Conservation (phyloP, 1,284 basidiomycete genomes). For the Sporisorium iseilematis-ciliati region DNA sequence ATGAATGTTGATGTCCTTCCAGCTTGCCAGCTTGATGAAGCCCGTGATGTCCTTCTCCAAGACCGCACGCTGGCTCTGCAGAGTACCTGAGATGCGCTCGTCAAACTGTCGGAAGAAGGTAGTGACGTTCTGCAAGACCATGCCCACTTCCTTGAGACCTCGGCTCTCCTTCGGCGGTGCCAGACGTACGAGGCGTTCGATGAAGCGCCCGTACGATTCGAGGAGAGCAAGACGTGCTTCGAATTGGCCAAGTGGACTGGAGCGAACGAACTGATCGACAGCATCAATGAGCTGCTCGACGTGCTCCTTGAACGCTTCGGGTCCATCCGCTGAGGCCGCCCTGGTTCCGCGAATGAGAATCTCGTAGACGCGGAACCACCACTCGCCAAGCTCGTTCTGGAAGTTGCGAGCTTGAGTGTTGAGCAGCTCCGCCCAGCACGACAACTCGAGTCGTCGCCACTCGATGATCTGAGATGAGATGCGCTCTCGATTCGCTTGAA, state of each 20-base stretch:
- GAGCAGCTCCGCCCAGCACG: slow-evolving; percentile 86
- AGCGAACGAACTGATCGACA: slow-evolving; percentile 82
- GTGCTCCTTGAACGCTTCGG: slow-evolving; percentile 73
- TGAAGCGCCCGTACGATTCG: slow-evolving; percentile 75
- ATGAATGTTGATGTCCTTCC: slow-evolving; percentile 97
- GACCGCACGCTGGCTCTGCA: slow-evolving; percentile 76
- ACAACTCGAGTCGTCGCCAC: slow-evolving; percentile 90
- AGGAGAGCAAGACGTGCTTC: slow-evolving; percentile 79
- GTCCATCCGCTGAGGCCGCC: slow-evolving; percentile 60
- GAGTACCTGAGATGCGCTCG: slow-evolving; percentile 73
- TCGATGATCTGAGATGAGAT: slow-evolving; percentile 83
- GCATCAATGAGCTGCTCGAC: slow-evolving; percentile 81
- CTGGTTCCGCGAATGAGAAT: slow-evolving; percentile 74
- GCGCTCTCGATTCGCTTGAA: slow-evolving; percentile 78
- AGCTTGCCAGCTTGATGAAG: slow-evolving; percentile 94
- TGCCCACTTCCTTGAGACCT: slow-evolving; percentile 64
- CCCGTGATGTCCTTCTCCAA: slow-evolving; percentile 86
- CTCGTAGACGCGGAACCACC: slow-evolving; percentile 95
- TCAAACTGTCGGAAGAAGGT: slow-evolving; percentile 79
- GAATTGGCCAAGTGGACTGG: slow-evolving; percentile 88
- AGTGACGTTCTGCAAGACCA: slow-evolving; percentile 79
- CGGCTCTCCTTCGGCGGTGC: slow-evolving; percentile 43
- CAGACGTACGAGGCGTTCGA: slow-evolving; percentile 39
- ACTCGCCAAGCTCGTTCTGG: slow-evolving; percentile 76
- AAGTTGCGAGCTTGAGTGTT: slow-evolving; percentile 70